Base-by-base conservation (phyloP, 106 monocot species). In the Xerophyta viscosa region DNA sequence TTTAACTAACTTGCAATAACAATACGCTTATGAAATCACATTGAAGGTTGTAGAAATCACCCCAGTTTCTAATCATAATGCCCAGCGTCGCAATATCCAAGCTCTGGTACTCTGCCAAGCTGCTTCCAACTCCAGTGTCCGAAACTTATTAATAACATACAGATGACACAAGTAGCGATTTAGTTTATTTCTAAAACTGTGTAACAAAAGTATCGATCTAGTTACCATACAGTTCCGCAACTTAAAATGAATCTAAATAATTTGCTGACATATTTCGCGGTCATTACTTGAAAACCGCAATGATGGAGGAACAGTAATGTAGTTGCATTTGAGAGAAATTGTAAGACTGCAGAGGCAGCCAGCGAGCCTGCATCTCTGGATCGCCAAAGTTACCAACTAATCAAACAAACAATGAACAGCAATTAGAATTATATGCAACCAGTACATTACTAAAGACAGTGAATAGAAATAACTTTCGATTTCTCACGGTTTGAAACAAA, bases 61-160 rank as follows among this genome's bases (percentile, higher is more conserved):
- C 82, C 88, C 88, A 82, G 53, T 73, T 64, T 19, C 63, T 57
- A 13, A 44, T 33, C 18, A 42, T 49, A 31, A 21, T 5, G 20
- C 19, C 15, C 23, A 37, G 19, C 17, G 8, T 21, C 21, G 19
- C 31, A 9, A n/a, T 0, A 13, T 65, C 69, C 29, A 79, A 19
- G 37, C 56, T 66, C 24, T 31, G 48, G 23, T 82, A 79, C 60
- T 88, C 82, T 39, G 56, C 69, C 66, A 72, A 64, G 36, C 30
- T 70, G 66, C 75, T 83, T 25, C 82, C 88, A 19, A 70, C 56
- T 6, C 88, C 82, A 22, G 88, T 88, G 24, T 88, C 88, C 23
- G 78, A 79, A 58, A 88, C 88, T 88, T 72, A 6, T 14, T 33
- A 29, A 31, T 26, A 52, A 49, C 20, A n/a, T 50, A 13, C 14